Conservation (phyloP, 208 protist genomes). For the Leishmania arabica region DNA sequence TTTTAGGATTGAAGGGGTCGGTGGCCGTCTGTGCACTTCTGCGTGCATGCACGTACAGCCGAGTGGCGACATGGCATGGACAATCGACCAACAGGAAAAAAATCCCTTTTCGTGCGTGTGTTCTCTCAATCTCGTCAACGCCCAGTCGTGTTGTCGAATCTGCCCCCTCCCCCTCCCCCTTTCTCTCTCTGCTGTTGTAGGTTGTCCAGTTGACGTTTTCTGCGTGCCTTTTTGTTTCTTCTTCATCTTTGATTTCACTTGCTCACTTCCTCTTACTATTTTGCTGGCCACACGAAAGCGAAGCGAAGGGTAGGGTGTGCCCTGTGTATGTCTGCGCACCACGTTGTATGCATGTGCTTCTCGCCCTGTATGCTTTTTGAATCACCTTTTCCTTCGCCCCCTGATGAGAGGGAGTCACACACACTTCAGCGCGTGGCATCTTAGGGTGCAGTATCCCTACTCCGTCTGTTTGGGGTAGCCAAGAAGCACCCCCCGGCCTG, state of each 20-base stretch:
- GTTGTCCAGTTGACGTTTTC: not conserved
- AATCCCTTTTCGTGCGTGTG: not conserved
- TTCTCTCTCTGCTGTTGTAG: too few species aligned
- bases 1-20: not conserved
- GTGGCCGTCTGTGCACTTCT: not conserved
- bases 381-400: not conserved
- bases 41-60: not conserved
- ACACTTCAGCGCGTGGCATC: not conserved
- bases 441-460: not conserved
- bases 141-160: not conserved
- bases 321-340: not conserved
- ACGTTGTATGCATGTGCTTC: not conserved
- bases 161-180: not conserved
- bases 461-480: not conserved
- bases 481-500: not conserved
- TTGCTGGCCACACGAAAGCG: not conserved
- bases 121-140: not conserved
- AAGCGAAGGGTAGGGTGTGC: not conserved
- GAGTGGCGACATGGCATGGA: not conserved
- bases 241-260: not conserved
- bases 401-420: not conserved
- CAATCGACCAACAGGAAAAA: not conserved
- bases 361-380: not conserved
- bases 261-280: not conserved
- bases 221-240: not conserved